phyloP scores from a whole-genome alignment of 352 stramenopile genomes.

The Globisporangium barbulae region DNA sequence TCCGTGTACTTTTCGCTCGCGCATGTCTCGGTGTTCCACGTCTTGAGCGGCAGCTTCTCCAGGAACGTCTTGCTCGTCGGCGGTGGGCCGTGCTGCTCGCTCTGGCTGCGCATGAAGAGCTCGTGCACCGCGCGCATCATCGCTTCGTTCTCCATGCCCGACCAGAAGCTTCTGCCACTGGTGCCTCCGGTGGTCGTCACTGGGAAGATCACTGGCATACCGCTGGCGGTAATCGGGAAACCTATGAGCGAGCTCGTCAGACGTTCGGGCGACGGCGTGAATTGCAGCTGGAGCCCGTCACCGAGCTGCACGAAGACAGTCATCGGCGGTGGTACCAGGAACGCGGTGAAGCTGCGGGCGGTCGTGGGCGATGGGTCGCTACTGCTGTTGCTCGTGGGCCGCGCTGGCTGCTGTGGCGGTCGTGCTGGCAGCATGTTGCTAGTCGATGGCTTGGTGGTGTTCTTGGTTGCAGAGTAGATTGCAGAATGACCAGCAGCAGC shows the following conservation, averaged over 20 bases:
- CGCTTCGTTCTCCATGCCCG: constrained; percentile 19
- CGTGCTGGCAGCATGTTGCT: constrained; percentile 8
- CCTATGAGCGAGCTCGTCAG: constrained; percentile 35
- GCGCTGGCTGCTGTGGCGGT: background rate
- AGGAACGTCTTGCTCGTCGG: constrained; percentile 69
- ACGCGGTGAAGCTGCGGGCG: constrained; percentile 27
- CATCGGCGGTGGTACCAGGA: constrained; percentile 57
- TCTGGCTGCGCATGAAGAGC: constrained; percentile 60
- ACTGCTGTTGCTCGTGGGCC: constrained; percentile 14
- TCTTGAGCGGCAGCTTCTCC: constrained; percentile 61
- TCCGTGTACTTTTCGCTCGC: constrained; percentile 51
- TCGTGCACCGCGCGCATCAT: constrained; percentile 54
- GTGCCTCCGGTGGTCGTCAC: constrained; percentile 3
- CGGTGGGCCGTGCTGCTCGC: constrained; percentile 55
- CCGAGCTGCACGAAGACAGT: constrained; percentile 61
- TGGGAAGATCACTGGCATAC: constrained; percentile 15
- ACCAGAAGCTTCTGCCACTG: constrained; percentile 8
- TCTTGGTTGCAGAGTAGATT: constrained; percentile 17
- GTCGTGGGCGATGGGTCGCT: constrained; percentile 20
- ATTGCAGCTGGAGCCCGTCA: constrained; percentile 43
- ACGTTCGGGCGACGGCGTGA: constrained; percentile 39
- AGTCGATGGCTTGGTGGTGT: constrained; percentile 12
- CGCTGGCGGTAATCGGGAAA: constrained; percentile 26
- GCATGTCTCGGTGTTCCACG: constrained; percentile 40
- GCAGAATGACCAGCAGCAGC: constrained; percentile 22